phyloP scores from a whole-genome alignment of 495 filamentous ascomycete genomes.

The Penicillium canariense region DNA sequence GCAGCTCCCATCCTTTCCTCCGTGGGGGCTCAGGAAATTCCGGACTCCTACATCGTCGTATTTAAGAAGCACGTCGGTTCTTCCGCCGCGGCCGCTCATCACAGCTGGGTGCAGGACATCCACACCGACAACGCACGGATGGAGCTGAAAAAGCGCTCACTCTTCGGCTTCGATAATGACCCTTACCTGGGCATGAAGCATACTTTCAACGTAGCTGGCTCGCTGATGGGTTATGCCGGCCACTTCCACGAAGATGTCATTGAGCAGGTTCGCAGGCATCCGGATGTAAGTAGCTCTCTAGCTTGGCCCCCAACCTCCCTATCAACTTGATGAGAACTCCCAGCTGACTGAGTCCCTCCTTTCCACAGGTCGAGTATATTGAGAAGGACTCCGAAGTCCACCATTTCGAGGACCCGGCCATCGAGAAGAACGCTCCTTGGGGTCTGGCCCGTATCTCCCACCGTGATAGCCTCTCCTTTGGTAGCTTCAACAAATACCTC shows the following conservation, averaged over 20 bases:
- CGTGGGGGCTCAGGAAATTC: constrained; percentile 68
- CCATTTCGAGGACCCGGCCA: constrained; percentile 59
- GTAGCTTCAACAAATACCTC: constrained; percentile 96
- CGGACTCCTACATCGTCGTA: constrained; percentile 93
- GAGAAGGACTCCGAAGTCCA: constrained; percentile 92
- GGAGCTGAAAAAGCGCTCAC: constrained; percentile 87
- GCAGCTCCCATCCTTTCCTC: constrained; percentile 87
- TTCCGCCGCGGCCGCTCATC: constrained; percentile 67
- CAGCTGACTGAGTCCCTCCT: constrained; percentile 14
- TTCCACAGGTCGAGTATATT: constrained; percentile 83
- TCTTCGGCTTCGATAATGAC: constrained; percentile 67
- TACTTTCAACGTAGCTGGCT: constrained; percentile 85
- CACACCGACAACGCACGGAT: constrained; percentile 56
- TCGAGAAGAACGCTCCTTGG: constrained; percentile 94
- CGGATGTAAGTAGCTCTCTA: constrained; percentile 74
- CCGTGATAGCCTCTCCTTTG: constrained; percentile 79
- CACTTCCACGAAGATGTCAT: constrained; percentile 93
- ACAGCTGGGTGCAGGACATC: constrained; percentile 88
- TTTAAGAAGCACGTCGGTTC: constrained; percentile 93
- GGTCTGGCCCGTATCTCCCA: constrained; percentile 97
- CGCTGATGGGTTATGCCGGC: constrained; percentile 86
- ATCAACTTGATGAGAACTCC: constrained; percentile 3
- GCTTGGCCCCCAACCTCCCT: background rate
- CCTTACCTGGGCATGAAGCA: constrained; percentile 87
- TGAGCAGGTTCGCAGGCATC: constrained; percentile 90